These are phyloP conservation scores for Nissolia schottii DNA, from an alignment of 306 rosid genomes.

Conservation along the genomic window DNA sequence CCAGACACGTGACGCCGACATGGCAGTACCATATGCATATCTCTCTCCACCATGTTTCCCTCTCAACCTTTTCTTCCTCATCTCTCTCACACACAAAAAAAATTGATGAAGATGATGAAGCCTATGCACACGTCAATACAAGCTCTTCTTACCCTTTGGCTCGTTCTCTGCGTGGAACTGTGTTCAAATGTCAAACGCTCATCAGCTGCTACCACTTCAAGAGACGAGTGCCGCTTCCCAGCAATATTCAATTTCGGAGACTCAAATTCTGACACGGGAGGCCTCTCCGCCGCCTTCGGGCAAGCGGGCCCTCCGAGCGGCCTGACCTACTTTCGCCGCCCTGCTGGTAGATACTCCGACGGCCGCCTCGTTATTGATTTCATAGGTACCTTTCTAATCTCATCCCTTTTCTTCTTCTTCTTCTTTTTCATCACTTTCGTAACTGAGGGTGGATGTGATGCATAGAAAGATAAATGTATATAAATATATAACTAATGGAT, in stretches of 20 bases:
- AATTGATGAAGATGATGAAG: neutral
- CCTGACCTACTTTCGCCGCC: conserved; percentile 47
- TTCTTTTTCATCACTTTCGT: neutral
- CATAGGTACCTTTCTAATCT: conserved; percentile 37
- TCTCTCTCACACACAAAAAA: neutral
- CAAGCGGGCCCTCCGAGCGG: conserved; percentile 65
- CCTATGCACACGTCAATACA: neutral
- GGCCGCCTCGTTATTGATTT: conserved; percentile 71
- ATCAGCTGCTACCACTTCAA: neutral
- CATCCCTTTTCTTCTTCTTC: neutral
- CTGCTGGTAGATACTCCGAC: conserved; percentile 69
- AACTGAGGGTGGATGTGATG: too few species aligned
- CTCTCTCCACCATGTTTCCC: neutral
- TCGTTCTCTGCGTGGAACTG: conserved; percentile 20
- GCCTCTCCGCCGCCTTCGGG: conserved; percentile 85
- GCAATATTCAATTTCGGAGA: conserved; percentile 87
- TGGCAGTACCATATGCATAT: neutral
- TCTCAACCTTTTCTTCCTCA: neutral
- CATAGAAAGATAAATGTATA: too few species aligned
- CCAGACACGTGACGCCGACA: neutral
- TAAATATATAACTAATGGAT: too few species aligned
- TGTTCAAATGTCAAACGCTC: conserved; percentile 17
- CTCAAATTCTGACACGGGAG: conserved; percentile 94
- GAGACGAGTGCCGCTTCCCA: conserved; percentile 52
- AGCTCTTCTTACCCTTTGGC: neutral